Base-by-base conservation (phyloP, 2,329 filamentous ascomycete genomes). In the Aureobasidium sp. region DNA sequence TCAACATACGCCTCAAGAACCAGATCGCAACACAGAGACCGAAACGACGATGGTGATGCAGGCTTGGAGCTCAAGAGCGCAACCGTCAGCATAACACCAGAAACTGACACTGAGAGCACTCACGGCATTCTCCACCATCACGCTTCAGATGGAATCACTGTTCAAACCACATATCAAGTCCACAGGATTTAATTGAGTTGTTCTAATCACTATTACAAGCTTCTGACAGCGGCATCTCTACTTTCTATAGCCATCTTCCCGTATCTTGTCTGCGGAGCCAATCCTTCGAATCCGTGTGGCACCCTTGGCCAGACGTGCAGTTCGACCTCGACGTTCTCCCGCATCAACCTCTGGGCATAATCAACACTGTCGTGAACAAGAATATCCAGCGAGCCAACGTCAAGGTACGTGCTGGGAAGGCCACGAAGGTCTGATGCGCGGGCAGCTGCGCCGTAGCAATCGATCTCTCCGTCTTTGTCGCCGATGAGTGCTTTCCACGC, bases 321-420 rank as follows among this genome's bases (percentile, higher is more conserved):
- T 64, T 81, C 76, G 6, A 70, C 68, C 36, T 71, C 68, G n/a
- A 78, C 75, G 27, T 77, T 76, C 13, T 71, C 73, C n/a, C 69
- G 71, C 62, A 73, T 75, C 37, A 80, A 65, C 55, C 69, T 72
- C 29, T 65, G 67, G 14, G 76, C 77, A 66, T 75, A 79, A 27
- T 70, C 69, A 21, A 79, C 61, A 50, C 68, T 69, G 62, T 80
- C 73, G 14, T 78, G 74, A 3, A 75, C 69, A 63, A 80, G 79
- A 34, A 77, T 67, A 66, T 81, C 78, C 41, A 77, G 66, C 6
- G 73, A 69, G 0, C 78, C 77, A 6, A 76, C 72, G 53, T 77
- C 75, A 36, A 82, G 74, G 62, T 78, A 81, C 0, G 75, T 69
- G 1, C 74, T 70, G 16, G 79, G 78, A 34, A 81, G 67, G 0